Base-by-base conservation (phyloP, 2,329 filamentous ascomycete genomes). In the Graphilbum fragrans region DNA sequence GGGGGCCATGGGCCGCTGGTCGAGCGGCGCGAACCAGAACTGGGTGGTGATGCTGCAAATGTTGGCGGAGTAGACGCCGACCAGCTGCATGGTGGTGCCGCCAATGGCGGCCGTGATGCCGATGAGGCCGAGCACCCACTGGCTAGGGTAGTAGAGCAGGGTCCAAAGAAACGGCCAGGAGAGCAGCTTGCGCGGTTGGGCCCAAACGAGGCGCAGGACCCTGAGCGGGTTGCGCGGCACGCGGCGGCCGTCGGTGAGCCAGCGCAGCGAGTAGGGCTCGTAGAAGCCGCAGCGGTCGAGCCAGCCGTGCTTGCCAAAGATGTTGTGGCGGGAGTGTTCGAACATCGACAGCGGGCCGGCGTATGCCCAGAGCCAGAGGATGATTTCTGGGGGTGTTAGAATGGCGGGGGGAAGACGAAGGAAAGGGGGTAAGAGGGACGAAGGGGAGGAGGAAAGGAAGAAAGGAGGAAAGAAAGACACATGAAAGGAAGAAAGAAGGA, bases 31-130 rank as follows among this genome's bases (percentile, higher is more conserved):
- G 9, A 46, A 39, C 52, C 52, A 54, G 39, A 49, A 38, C 3
- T 27, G 6, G 2, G 45, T 45, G 1, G 47, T 50, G 20, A 52
- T 22, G 29, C 42, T 39, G 39, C 51, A 52, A 19, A 54, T 49
- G 25, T 47, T 41, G 11, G 49, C 46, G 18, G 47, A 35, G 27
- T 55, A 55, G 9, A 55, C 50, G 10, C 52, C 52, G 31, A 54
- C 41, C 12, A 55, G 43, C 45, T 54, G 51, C 51, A 55, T 50
- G 17, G 47, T 18, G 0, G 52, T 54, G 16, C 52, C 52, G 3
- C 48, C 50, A 5, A 55, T 37, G 11, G 51, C 46, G 0, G 52
- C 27, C 59, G 69, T 49, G 60, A 69, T 47, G 63, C 69, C 48
- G 55, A 62, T 45, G 58, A 67, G 38, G 56, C 50, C 47, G 14